phyloP scores from a whole-genome alignment of 2,329 filamentous ascomycete genomes.

The Fusarium cyanostomum region DNA sequence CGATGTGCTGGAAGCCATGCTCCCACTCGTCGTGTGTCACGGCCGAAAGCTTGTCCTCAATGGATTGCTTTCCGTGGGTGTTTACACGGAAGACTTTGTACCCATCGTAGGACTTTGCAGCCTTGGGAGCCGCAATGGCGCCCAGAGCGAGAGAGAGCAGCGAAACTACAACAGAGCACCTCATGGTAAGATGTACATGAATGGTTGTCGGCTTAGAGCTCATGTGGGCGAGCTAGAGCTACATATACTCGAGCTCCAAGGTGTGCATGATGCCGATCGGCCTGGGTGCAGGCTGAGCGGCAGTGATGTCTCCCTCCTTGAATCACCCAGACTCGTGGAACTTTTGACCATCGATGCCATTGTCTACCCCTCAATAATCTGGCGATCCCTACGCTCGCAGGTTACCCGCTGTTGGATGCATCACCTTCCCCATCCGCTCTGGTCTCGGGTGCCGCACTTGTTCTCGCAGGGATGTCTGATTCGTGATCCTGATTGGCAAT shows the following conservation, averaged over 20 bases:
- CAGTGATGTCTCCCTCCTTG: no score
- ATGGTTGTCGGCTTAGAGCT: conserved; percentile 2
- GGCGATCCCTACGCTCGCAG: conserved; percentile 17
- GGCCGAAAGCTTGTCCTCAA: conserved; percentile 47
- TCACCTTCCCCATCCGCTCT: conserved; percentile 29
- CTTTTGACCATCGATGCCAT: conserved; percentile 14
- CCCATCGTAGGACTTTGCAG: conserved; percentile 44
- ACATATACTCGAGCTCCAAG: neutral
- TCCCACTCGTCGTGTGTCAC: conserved; percentile 40
- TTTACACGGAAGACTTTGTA: conserved; percentile 56
- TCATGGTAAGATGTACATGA: conserved; percentile 20
- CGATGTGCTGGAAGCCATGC: conserved; percentile 38
- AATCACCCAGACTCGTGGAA: no score
- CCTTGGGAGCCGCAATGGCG: conserved; percentile 27
- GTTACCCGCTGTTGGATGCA: conserved; percentile 1
- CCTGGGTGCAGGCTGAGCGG: neutral
- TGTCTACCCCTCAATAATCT: neutral
- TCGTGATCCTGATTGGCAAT: conserved; percentile 14
- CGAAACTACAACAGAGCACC: conserved; percentile 28
- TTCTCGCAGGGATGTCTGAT: conserved; percentile 3
- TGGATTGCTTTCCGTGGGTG: conserved; percentile 52
- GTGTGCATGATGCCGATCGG: neutral
- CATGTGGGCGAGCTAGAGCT: neutral
- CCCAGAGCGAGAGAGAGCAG: conserved; percentile 30
- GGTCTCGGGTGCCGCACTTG: neutral